Conservation (phyloP, 2,329 filamentous ascomycete genomes). For the Penicillium olsonii region DNA sequence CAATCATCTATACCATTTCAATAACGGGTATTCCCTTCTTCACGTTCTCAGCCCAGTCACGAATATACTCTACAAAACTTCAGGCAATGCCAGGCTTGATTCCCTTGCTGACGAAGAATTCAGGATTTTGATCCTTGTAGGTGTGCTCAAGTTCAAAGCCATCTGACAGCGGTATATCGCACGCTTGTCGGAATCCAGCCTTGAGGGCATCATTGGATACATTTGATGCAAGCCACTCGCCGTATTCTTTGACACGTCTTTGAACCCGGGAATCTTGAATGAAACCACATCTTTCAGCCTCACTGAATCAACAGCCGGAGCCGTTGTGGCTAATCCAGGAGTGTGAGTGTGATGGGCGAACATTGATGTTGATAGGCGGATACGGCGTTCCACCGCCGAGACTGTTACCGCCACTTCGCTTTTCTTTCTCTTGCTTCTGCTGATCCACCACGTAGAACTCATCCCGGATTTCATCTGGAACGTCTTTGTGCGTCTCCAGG, state of each 20-base stretch:
- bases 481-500: conserved; percentile 14
- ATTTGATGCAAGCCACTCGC: conserved; percentile 1
- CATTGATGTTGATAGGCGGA: conserved; percentile 15
- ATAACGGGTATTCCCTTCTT: background rate
- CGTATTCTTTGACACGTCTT: background rate
- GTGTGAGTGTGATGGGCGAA: conserved; percentile 6
- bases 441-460: conserved; percentile 16
- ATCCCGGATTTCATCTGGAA: conserved; percentile 14
- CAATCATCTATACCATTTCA: background rate
- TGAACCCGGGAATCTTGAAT: background rate
- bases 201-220: background rate
- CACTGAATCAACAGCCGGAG: background rate
- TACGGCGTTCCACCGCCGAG: background rate
- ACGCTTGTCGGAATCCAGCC: background rate
- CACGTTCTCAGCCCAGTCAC: background rate
- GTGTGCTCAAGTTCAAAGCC: background rate
- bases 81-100: background rate
- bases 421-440: conserved; percentile 10
- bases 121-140: background rate
- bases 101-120: background rate
- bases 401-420: conserved; percentile 5
- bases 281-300: background rate
- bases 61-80: background rate
- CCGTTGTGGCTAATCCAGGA: background rate
- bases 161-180: background rate